These are phyloP conservation scores for Agrocybe chaxingu DNA, from an alignment of 768 basidiomycete species.

Conservation along the genomic window DNA sequence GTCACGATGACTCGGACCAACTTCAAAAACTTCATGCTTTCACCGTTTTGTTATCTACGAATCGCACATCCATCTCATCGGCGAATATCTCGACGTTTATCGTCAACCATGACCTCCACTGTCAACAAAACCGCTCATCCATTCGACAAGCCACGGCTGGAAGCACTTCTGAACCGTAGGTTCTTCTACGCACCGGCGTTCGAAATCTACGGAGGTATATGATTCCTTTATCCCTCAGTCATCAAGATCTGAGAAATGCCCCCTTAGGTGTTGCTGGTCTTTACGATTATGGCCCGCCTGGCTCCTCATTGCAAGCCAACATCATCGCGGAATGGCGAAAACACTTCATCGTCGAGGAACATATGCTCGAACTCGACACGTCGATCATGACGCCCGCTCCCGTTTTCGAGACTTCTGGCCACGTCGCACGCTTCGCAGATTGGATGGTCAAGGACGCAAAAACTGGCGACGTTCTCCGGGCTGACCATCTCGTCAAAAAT, in stretches of 20 bases:
- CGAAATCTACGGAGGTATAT: constrained; percentile 95
- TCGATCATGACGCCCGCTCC: constrained; percentile 95
- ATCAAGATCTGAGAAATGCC: constrained; percentile 2
- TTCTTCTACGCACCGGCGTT: constrained; percentile 99
- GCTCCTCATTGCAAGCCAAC: constrained; percentile 94
- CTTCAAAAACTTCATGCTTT: constrained; percentile 26
- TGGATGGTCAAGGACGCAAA: constrained; percentile 98
- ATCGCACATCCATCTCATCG: constrained; percentile 28
- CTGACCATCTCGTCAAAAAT: constrained; percentile 92
- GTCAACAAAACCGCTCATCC: constrained; percentile 83
- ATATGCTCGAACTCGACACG: constrained; percentile 98
- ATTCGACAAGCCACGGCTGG: constrained; percentile 85
- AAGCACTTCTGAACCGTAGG: constrained; percentile 80
- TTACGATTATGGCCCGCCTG: constrained; percentile 97
- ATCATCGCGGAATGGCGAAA: constrained; percentile 95
- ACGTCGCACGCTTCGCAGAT: constrained; percentile 96
- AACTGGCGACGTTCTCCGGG: constrained; percentile 95
- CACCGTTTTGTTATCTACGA: constrained; percentile 19
- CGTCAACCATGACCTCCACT: constrained; percentile 26
- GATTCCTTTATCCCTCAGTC: background rate
- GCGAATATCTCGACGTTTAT: constrained; percentile 23
- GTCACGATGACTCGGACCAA: constrained; percentile 14
- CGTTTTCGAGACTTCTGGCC: constrained; percentile 95
- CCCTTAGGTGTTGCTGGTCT: constrained; percentile 86
- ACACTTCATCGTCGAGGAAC: constrained; percentile 97